A percentile compares a stretch with the other conserved stretches of the same genome.
phyloP scores from a whole-genome alignment of 345 rosid species.

The Heritiera fomes region DNA sequence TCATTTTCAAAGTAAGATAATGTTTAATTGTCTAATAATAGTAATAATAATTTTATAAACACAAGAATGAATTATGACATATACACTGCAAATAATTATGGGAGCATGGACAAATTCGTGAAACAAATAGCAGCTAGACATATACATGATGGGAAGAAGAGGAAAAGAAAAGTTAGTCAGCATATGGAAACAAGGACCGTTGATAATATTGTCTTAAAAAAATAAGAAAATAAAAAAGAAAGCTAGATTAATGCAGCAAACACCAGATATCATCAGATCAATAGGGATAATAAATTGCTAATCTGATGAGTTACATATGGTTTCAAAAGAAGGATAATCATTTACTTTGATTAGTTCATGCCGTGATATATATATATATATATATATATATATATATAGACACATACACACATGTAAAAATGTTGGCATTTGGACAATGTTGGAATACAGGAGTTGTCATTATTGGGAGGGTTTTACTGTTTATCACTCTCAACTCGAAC shows the following conservation, averaged over 20 bases:
- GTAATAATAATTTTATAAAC: background rate
- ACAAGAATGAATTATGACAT: too few relatives aligned
- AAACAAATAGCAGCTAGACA: too few relatives aligned
- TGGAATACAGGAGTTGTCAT: too few relatives aligned
- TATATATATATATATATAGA: too few relatives aligned
- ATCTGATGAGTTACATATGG: background rate
- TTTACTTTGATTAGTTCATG: background rate
- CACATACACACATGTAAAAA: too few relatives aligned
- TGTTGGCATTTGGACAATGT: too few relatives aligned
- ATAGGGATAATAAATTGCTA: background rate
- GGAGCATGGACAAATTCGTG: too few relatives aligned
- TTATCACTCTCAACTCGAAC: too few relatives aligned
- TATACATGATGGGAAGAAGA: background rate
- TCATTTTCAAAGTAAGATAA: background rate
- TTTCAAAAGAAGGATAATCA: background rate
- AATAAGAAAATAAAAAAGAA: too few relatives aligned
- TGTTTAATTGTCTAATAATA: background rate
- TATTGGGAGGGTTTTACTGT: too few relatives aligned
- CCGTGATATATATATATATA: background rate
- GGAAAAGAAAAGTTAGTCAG: background rate
- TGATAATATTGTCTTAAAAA: background rate
- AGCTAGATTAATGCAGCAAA: background rate
- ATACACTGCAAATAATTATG: too few relatives aligned
- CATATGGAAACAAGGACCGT: background rate
- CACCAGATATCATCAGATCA: background rate